phyloP scores from a whole-genome alignment of 441 rosid genomes.

The Gossypium lobatum region DNA sequence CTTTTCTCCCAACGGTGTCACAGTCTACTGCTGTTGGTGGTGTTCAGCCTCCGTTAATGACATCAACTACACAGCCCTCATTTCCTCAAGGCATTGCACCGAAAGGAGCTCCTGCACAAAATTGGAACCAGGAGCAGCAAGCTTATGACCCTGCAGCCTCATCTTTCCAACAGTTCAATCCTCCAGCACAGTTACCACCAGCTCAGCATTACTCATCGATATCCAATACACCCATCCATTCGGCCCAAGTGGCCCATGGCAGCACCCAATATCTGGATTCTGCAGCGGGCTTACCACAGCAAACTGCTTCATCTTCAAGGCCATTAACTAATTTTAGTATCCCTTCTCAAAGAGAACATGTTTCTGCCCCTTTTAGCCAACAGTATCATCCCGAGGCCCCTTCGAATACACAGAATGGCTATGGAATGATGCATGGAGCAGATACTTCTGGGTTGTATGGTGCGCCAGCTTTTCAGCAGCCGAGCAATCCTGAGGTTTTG shows the following conservation, averaged over 20 bases:
- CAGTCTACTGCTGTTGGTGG: constrained; percentile 40
- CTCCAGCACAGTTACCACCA: constrained; percentile 39
- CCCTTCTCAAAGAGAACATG: constrained; percentile 52
- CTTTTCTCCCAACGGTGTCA: constrained; percentile 55
- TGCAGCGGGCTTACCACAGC: constrained; percentile 36
- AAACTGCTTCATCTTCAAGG: constrained; percentile 34
- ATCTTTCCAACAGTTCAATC: constrained; percentile 45
- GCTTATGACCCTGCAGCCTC: constrained; percentile 35
- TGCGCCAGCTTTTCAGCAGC: constrained; percentile 39
- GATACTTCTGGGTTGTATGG: constrained; percentile 40
- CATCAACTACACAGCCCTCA: constrained; percentile 35
- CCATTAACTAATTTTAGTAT: constrained; percentile 32
- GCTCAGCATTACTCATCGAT: constrained; percentile 40
- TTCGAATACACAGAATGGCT: constrained; percentile 35
- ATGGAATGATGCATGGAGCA: constrained; percentile 41
- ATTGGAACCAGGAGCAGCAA: constrained; percentile 47
- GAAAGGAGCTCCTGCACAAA: constrained; percentile 40
- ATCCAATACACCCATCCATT: constrained; percentile 33
- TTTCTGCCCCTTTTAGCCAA: constrained; percentile 47
- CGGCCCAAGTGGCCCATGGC: constrained; percentile 36
- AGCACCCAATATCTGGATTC: constrained; percentile 43
- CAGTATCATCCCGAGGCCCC: constrained; percentile 52
- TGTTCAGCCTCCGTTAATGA: constrained; percentile 34
- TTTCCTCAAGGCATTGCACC: constrained; percentile 28
- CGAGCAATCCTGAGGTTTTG: constrained; percentile 29